Conservation (phyloP, 2,329 filamentous ascomycete species). For the Didymella segeticola region DNA sequence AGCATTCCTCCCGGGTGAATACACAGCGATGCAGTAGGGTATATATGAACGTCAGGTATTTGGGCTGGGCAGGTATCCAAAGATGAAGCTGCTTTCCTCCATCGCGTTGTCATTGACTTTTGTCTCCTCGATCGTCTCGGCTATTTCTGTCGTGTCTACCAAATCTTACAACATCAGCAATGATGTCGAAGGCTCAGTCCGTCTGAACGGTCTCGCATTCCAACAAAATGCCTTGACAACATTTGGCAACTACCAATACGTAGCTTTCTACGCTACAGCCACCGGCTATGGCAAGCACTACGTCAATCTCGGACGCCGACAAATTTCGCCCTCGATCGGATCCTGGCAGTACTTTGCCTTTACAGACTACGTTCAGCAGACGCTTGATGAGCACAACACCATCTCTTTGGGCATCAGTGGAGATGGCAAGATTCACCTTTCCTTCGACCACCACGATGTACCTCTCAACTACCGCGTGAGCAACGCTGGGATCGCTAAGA, state of each 20-base stretch:
- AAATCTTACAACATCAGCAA: slow-evolving; percentile 41
- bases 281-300: slow-evolving; percentile 44
- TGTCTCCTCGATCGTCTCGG: slow-evolving; percentile 21
- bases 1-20: slow-evolving; percentile 9
- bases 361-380: slow-evolving; percentile 58
- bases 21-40: slow-evolving; percentile 1
- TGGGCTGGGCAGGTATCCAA: background rate
- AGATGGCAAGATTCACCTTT: slow-evolving; percentile 61
- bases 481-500: slow-evolving; percentile 40
- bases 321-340: slow-evolving; percentile 45
- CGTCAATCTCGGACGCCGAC: slow-evolving; percentile 56
- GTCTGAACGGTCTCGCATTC: slow-evolving; percentile 58
- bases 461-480: slow-evolving; percentile 46
- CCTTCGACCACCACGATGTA: slow-evolving; percentile 59
- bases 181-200: slow-evolving; percentile 45
- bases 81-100: slow-evolving; percentile 26
- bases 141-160: slow-evolving; percentile 36
- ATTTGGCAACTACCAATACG: slow-evolving; percentile 59
- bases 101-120: slow-evolving; percentile 17
- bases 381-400: slow-evolving; percentile 61
- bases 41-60: slow-evolving; percentile 1
- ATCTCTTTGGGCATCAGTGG: slow-evolving; percentile 60
- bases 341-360: slow-evolving; percentile 58
- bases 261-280: slow-evolving; percentile 53
- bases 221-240: slow-evolving; percentile 58